A percentile compares a stretch with the other conserved stretches of the same genome.
Evolutionary conservation across 495 filamentous ascomycete species (phyloP).

Genomic region (Terfezia claveryi): DNA sequence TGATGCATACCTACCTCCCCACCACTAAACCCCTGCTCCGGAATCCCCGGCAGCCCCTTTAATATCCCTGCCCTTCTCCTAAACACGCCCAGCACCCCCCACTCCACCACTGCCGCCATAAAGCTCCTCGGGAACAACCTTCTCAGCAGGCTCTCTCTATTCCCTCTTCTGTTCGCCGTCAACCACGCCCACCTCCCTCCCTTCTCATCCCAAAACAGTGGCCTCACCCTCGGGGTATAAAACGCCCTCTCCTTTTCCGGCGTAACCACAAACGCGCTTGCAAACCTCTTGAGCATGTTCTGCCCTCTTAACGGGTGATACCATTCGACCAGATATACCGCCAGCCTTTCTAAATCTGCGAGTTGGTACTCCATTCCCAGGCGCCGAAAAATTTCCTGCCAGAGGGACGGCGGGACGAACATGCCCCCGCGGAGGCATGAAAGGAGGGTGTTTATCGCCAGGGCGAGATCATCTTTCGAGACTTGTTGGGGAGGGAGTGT

Average conservation of each 20-base stretch:
- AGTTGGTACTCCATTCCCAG: constrained; percentile 12
- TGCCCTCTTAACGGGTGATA: constrained; percentile 8
- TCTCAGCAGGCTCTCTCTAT: constrained; percentile 9
- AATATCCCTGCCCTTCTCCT: neutral
- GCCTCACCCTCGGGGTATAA: neutral
- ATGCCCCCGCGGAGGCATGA: constrained; percentile 8
- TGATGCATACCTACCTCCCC: too few species aligned
- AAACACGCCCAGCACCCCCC: constrained; percentile 10
- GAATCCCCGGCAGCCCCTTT: too few species aligned
- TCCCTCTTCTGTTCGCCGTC: neutral
- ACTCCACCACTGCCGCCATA: constrained; percentile 7
- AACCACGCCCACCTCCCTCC: neutral
- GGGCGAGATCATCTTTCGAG: constrained; percentile 5
- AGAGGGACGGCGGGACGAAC: constrained; percentile 6
- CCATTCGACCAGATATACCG: constrained; percentile 8
- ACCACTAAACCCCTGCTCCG: too few species aligned
- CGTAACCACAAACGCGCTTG: neutral
- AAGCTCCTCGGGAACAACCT: constrained; percentile 5
- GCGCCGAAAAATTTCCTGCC: constrained; percentile 13
- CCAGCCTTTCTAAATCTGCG: constrained; percentile 9
- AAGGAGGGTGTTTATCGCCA: constrained; percentile 8
- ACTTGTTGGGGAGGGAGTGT: neutral
- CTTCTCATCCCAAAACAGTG: neutral
- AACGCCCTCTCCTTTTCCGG: neutral
- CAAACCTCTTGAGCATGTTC: constrained; percentile 4